Evolutionary conservation across 2,329 filamentous ascomycete species (phyloP), one percentile per base, ranked within the genome.

Genomic region (Neonectria faginata): DNA sequence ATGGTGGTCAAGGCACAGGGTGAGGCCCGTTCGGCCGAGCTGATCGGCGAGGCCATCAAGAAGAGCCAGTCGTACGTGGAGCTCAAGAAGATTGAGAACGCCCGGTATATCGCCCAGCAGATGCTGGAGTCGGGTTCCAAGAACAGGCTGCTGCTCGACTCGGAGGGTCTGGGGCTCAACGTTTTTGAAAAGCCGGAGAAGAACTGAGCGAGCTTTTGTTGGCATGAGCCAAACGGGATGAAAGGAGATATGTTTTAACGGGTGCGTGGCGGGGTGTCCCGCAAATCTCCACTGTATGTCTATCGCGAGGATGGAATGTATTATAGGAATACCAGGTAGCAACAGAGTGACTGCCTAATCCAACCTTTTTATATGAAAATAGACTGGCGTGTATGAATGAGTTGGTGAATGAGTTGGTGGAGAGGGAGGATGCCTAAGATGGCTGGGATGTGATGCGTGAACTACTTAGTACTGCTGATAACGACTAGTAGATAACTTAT

Each of bases 21-120:
- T 93, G 96, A 99, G 84, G 96, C 96, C 54, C 92, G 96, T 71
- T 98, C 96, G 42, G 96, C 96, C 51, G 94, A 99, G 83, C 90
- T 99, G 69, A 97, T 99, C 76, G 96, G 96, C 81, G 96, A 99
- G 57, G 96, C 96, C 67, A 97, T 99, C 89, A 99, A 98, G 92
- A 99, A 98, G 91, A 97, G 88, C 85, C 92, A 94, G 83, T 92
- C 93, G 70, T 99, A 99, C 80, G 89, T 99, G 69, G 96, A 98
- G 82, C 88, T 99, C 78, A 93, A 97, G 83, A 96, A 97, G 86
- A 97, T 99, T 75, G 96, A 99, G 85, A 99, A 97, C 76, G 96
- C 96, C 7, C 88, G 93, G 71, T 87, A 89, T 62, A 97, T 99
- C 80, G 96, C 96, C n/a, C 81, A 86, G 73, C 90, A 97, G 73